Percentiles rank a stretch among this genome's conserved stretches.
These are phyloP conservation scores for Botryococcus braunii DNA, from an alignment of 163 green algal genomes.

Conservation along the genomic window DNA sequence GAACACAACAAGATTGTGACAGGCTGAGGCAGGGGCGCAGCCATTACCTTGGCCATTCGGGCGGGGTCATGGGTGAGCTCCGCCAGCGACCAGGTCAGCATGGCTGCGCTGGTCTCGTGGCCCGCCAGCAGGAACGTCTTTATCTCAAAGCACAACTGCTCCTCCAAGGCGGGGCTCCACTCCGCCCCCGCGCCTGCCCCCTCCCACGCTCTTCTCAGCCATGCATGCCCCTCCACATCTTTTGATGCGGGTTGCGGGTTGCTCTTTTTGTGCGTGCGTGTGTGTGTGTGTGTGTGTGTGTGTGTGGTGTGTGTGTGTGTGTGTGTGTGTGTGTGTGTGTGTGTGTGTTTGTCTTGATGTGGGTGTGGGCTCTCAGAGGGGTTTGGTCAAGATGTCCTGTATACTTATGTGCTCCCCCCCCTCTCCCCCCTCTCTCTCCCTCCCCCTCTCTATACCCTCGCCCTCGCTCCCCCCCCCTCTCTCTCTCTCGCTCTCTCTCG, in stretches of 20 bases:
- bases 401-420: neutral
- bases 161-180: conserved; percentile 57
- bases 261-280: conserved; percentile 1
- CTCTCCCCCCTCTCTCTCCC: neutral
- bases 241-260: too few species aligned
- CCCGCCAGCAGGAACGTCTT: conserved; percentile 96
- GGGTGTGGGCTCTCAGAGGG: neutral
- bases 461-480: too few species aligned
- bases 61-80: conserved; percentile 56
- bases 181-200: conserved; percentile 37
- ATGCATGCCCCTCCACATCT: too few species aligned
- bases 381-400: neutral
- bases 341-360: too few species aligned
- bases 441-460: neutral
- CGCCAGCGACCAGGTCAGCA: conserved; percentile 86
- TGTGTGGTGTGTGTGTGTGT: too few species aligned
- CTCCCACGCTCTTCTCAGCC: too few species aligned
- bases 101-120: conserved; percentile 88
- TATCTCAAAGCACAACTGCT: conserved; percentile 90
- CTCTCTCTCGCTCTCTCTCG: too few species aligned
- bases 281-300: neutral
- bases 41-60: conserved; percentile 39
- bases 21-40: neutral
- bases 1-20: neutral
- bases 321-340: too few species aligned